Base-by-base conservation (phyloP, 2,329 filamentous ascomycete species). In the Xylariaceae sp. region DNA sequence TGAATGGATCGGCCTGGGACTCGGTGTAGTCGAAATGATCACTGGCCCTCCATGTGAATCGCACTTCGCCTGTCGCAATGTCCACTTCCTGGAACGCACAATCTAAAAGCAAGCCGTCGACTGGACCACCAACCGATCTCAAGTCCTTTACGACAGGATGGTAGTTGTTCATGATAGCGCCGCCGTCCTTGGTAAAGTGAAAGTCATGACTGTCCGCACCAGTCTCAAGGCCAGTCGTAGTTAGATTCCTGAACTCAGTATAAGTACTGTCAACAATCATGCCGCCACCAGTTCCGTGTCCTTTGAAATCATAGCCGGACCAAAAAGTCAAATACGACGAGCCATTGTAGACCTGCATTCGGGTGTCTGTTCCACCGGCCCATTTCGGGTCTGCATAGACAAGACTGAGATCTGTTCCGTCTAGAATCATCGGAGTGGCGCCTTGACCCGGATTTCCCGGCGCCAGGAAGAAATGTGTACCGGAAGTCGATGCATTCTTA, bases 141-240 rank as follows among this genome's bases (percentile, higher is more conserved):
- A 60, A 51, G 43, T 66, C 54, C n/a, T 51, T 56, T 4, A 50
- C 41, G 7, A 63, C 53, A 22, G 54, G 54, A 43, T 65, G 58
- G 45, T 71, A 72, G 34, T 65, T 64, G 8, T 64, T 65, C 51
- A 72, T 62, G 28, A 73, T 55, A 16, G 65, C 64, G 1, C 66
- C 68, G 26, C 62, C 63, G 38, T 67, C 53, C 1, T 55, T 41
- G 1, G 69, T 72, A n/a, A 73, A 52, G 13, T 59, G 54, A 43
- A 71, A 64, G 36, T 71, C 67, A 48, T 72, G 70, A 33, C 69
- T 57, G 41, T 73, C 65, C 7, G 59, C 60, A 1, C 59, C 61
- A 18, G 61, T 62, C 9, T 50, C 51, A 11, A 65, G 47, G 9
- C 63, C 61, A 19, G 53, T 58, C 2, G 65, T 65, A 1, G 61